Evolutionary conservation across 2,329 filamentous ascomycete species (phyloP), one percentile per base, ranked within the genome.

Genomic region (Microdochium paspali): DNA sequence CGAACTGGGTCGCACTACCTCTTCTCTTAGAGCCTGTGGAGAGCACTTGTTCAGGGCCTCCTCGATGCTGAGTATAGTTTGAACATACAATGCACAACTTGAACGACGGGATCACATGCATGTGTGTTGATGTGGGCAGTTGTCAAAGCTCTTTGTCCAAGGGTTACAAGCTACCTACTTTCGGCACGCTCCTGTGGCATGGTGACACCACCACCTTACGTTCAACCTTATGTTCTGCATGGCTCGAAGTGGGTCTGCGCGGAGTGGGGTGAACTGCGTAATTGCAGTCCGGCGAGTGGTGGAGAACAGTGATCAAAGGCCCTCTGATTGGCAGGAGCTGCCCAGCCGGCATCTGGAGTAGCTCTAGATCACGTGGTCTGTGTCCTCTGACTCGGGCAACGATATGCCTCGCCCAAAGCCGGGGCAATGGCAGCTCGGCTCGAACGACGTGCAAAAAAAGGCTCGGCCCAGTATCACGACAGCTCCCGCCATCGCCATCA

Each of bases 171-270:
- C n/a, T n/a, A n/a, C n/a, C n/a, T n/a, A n/a, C n/a, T n/a, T n/a
- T n/a, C n/a, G n/a, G n/a, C n/a, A n/a, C n/a, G n/a, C n/a, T n/a
- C 26, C 13, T 13, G 26, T 13, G 26, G 26, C 26, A 28, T 44
- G 46, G 49, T 53, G 44, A 50, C 32, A 50, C 43, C 49, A 50
- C 44, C n/a, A n/a, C n/a, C n/a, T n/a, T n/a, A n/a, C n/a, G n/a
- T n/a, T n/a, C n/a, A n/a, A n/a, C n/a, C n/a, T n/a, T n/a, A n/a
- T n/a, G 44, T 12, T 21, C 24, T 35, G n/a, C 31, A 18, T 35
- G 10, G 10, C 10, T n/a, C 3, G 12, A 40, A 40, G 18, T 21
- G 18, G 35, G 13, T 18, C 6, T 18, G 12, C 15, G 43, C 35
- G 15, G 42, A 18, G 42, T 30, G 13, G 32, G n/a, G 18, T 24